Base-by-base conservation (phyloP, 768 basidiomycete genomes). In the Trametes gibbosa region DNA sequence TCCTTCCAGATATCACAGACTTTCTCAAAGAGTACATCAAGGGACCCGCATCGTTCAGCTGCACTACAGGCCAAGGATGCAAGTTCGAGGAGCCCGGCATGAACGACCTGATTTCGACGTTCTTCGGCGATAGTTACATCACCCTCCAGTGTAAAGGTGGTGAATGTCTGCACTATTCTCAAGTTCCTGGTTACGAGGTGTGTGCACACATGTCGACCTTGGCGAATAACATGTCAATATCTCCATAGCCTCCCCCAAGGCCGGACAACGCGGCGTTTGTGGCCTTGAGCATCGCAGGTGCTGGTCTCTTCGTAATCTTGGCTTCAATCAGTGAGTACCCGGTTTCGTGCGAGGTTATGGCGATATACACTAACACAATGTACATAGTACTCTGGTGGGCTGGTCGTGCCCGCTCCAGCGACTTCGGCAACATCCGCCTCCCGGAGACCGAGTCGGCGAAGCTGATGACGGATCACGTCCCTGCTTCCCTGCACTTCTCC, bases 21-120 rank as follows among this genome's bases (percentile, higher is more conserved):
- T 98, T 98, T 73, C 77, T 99, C 59, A 81, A 76, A 23, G 89
- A 97, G 67, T 85, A 90, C 63, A 97, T 98, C 70, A 87, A 83
- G 57, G 97, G 97, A 0, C 97, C 97, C 0, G 97, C 90, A 0
- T 76, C 77, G 10, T 98, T 99, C 73, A 86, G 81, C 62, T 96
- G 96, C 76, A 79, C 69, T 56, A 77, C 77, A 1, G 88, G 85
- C 16, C 72, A 79, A 47, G 90, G 86, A 8, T 98, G 95, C 74
- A 83, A 79, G 61, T 99, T 99, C 66, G 89, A 95, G 70, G 97
- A 99, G 67, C 92, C 93, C 0, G 94, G 90, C 0, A 98, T 99
- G 97, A 97, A 99, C 68, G 80, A 87, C 32, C 82, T 99, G 52
- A 98, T 99, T 73, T 84, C 89, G 68, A 86, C 89, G 61, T 87